phyloP scores from a whole-genome alignment of 352 stramenopile species.

The Pythium dissimile region DNA sequence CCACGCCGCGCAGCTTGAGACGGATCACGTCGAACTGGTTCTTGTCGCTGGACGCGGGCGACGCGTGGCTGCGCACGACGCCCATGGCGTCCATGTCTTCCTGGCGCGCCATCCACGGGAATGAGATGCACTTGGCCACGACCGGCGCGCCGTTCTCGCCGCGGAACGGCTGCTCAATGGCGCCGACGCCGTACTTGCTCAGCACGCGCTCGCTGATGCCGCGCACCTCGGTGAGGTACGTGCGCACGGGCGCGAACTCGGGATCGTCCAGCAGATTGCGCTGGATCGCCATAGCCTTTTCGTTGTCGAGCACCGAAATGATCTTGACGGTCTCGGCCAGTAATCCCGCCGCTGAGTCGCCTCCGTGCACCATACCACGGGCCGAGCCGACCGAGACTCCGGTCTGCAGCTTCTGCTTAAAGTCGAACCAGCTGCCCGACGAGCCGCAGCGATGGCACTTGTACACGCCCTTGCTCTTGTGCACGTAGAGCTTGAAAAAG shows the following conservation, averaged over 20 bases:
- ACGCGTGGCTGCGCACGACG: conserved; percentile 44
- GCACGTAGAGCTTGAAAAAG: conserved; percentile 91
- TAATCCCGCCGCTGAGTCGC: background rate
- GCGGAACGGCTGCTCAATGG: conserved; percentile 85
- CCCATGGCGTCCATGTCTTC: conserved; percentile 85
- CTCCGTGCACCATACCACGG: conserved; percentile 34
- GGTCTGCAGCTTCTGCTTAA: conserved; percentile 77
- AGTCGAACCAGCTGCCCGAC: conserved; percentile 87
- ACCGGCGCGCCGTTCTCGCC: conserved; percentile 51
- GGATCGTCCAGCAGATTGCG: conserved; percentile 71
- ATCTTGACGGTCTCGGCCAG: conserved; percentile 48
- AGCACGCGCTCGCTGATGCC: conserved; percentile 70
- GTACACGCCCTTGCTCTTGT: conserved; percentile 84
- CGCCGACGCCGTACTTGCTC: conserved; percentile 87
- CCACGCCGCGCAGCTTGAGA: conserved; percentile 81
- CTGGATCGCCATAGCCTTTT: conserved; percentile 82
- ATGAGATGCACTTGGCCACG: conserved; percentile 89
- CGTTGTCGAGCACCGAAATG: conserved; percentile 78
- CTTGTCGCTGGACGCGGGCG: conserved; percentile 38
- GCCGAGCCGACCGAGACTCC: conserved; percentile 48
- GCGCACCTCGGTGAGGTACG: conserved; percentile 70
- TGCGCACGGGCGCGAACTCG: conserved; percentile 55
- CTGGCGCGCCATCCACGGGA: conserved; percentile 93
- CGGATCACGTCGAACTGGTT: conserved; percentile 79
- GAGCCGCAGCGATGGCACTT: conserved; percentile 89